These are phyloP conservation scores for Haberlea rhodopensis DNA, from an alignment of 257 asterid genomes.

Conservation along the genomic window DNA sequence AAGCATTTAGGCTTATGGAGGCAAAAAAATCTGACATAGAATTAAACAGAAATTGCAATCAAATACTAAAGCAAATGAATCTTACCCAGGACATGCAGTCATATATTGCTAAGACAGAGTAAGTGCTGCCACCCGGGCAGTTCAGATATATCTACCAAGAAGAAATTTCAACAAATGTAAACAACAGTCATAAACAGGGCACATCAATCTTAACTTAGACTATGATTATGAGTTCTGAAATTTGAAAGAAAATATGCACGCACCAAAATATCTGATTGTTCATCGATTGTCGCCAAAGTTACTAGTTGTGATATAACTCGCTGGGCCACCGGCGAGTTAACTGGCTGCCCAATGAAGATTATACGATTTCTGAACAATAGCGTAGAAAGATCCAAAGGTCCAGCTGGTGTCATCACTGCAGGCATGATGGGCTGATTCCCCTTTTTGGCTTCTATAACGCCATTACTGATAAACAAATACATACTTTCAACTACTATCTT, in stretches of 20 bases:
- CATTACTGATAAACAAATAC: conserved; percentile 45
- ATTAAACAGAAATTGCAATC: conserved; percentile 13
- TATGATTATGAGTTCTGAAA: conserved; percentile 9
- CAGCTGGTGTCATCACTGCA: conserved; percentile 88
- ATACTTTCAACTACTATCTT: conserved; percentile 10
- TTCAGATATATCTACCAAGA: conserved; percentile 72
- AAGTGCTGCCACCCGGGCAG: conserved; percentile 95
- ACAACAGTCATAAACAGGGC: conserved; percentile 14
- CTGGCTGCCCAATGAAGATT: conserved; percentile 84
- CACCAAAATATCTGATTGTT: conserved; percentile 89
- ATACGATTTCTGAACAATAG: conserved; percentile 90
- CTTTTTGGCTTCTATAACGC: conserved; percentile 69
- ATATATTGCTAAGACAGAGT: conserved; percentile 85
- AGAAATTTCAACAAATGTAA: conserved; percentile 20
- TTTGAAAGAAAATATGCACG: conserved; percentile 18
- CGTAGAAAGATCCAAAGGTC: conserved; percentile 84
- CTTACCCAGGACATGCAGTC: conserved; percentile 99
- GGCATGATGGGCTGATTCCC: conserved; percentile 98
- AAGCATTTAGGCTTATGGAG: conserved; percentile 15
- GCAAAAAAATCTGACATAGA: conserved; percentile 16
- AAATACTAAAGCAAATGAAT: not conserved
- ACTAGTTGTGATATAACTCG: conserved; percentile 92
- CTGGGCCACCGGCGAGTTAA: conserved; percentile 83
- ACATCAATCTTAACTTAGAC: conserved; percentile 6
- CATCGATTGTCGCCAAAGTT: conserved; percentile 92